These are phyloP conservation scores for Exophiala sp. DNA, from an alignment of 2,329 filamentous ascomycete genomes.

Conservation along the genomic window DNA sequence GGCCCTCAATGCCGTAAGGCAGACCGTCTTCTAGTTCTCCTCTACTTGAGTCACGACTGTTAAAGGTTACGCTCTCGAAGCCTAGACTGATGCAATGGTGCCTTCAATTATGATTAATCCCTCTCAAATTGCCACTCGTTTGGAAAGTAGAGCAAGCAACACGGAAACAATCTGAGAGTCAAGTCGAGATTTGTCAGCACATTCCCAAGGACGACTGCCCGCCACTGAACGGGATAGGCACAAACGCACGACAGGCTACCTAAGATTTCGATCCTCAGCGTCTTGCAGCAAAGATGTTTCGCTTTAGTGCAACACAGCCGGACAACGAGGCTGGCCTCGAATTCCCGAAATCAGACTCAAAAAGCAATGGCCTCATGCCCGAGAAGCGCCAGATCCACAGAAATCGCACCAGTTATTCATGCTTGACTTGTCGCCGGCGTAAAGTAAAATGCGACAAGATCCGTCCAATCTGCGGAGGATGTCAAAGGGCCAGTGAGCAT, in stretches of 20 bases:
- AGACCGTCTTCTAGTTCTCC: no score
- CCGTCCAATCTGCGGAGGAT: conserved; percentile 46
- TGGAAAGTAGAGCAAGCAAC: no score
- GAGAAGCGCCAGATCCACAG: conserved; percentile 45
- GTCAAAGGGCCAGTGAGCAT: conserved; percentile 41
- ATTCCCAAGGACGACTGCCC: not conserved
- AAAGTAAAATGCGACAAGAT: conserved; percentile 49
- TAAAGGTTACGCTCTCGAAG: not conserved
- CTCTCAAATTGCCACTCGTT: no score
- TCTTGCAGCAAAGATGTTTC: conserved; percentile 9
- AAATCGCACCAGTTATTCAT: conserved; percentile 47
- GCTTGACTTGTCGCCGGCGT: conserved; percentile 44
- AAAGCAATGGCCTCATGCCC: not conserved
- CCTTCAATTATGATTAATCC: no score
- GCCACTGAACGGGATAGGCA: not conserved
- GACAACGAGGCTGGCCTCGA: not conserved
- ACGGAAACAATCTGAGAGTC: not conserved
- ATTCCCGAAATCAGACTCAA: not conserved
- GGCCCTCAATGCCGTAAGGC: no score
- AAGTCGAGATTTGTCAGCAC: conserved; percentile 1
- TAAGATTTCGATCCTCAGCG: not conserved
- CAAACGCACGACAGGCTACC: no score
- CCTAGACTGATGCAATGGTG: not conserved
- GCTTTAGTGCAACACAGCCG: conserved; percentile 3
- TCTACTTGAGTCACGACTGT: no score